Base-by-base conservation (phyloP, 768 basidiomycete species). In the Pulveroboletus sp. region DNA sequence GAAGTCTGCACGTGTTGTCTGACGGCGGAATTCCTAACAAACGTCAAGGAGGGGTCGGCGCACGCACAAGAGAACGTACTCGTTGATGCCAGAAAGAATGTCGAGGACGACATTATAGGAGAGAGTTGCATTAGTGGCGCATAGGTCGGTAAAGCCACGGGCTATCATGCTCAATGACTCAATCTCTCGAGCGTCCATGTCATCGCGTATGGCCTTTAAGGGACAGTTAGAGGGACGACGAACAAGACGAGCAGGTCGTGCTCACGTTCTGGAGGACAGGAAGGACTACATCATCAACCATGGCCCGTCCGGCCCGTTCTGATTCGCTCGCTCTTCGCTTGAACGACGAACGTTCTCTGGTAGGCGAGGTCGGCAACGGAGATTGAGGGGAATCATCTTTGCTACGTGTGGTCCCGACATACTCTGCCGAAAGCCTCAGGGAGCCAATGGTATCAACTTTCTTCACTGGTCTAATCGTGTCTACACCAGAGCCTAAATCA, bases 401-500 rank as follows among this genome's bases (percentile, higher is more conserved):
- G 41, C 66, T 59, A 44, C 84, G 75, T 49, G 83, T 62, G 55
- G 76, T 89, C 9, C 91, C 92, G 27, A 93, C 83, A 62, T 81
- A 93, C 58, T 90, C 93, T 9, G 82, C 77, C 1, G 91, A 92
- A 17, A 89, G 66, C 53, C 84, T 75, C 12, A 92, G 70, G 5
- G 91, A 93, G 4, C 85, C 82, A 10, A 77, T 74, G 5, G 85
- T 77, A 64, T 96, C 93, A 28, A 95, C 84, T 61, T 89, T 91
- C 78, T 94, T 95, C 54, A 95, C 83, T 0, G 94, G 93, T 46
- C 93, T 79, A 60, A 98, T 91, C 1, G 94, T 98, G 60, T 89
- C 90, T 39, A 89, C 76, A 35, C 92, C 92, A 46, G 76, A 87
- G 15, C 91, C 92, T n/a, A 94, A 63, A 67, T 94, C 93, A 10